Conservation (phyloP, 2,329 filamentous ascomycete species). For the Byssochlamys sp. region DNA sequence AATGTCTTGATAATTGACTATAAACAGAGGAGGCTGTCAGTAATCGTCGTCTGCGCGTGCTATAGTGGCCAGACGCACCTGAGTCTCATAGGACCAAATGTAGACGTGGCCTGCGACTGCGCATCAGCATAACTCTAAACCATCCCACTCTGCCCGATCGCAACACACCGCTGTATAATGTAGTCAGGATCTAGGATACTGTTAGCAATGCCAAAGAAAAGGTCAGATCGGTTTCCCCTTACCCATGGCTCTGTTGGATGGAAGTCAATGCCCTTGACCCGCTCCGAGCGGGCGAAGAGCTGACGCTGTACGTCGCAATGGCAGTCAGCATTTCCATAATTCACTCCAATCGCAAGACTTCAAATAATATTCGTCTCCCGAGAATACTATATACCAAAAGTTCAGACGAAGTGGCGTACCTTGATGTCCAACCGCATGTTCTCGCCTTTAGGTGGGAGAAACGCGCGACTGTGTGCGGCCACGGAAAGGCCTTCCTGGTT, state of each 20-base stretch:
- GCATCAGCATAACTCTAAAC: conserved; percentile 7
- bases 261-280: conserved; percentile 95
- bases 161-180: conserved; percentile 77
- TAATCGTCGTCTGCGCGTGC: neutral
- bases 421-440: conserved; percentile 53
- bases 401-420: conserved; percentile 30
- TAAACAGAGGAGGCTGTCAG: conserved; percentile 46
- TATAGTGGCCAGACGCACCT: conserved; percentile 37
- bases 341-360: neutral
- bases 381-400: neutral
- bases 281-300: conserved; percentile 80
- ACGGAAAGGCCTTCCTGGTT: conserved; percentile 5
- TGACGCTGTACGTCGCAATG: conserved; percentile 51
- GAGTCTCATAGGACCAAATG: conserved; percentile 97
- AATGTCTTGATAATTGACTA: conserved; percentile 97
- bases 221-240: conserved; percentile 18
- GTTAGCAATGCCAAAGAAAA: conserved; percentile 13
- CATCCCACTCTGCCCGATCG: conserved; percentile 2
- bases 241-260: conserved; percentile 95
- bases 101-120: conserved; percentile 71
- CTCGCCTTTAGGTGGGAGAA: conserved; percentile 10
- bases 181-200: conserved; percentile 62
- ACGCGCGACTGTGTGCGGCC: conserved; percentile 4
- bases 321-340: conserved; percentile 25
- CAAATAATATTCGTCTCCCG: neutral